A percentile compares a stretch with the other conserved stretches of the same genome.
phyloP scores from a whole-genome alignment of 306 rosid species.

The Trifolium dubium region DNA sequence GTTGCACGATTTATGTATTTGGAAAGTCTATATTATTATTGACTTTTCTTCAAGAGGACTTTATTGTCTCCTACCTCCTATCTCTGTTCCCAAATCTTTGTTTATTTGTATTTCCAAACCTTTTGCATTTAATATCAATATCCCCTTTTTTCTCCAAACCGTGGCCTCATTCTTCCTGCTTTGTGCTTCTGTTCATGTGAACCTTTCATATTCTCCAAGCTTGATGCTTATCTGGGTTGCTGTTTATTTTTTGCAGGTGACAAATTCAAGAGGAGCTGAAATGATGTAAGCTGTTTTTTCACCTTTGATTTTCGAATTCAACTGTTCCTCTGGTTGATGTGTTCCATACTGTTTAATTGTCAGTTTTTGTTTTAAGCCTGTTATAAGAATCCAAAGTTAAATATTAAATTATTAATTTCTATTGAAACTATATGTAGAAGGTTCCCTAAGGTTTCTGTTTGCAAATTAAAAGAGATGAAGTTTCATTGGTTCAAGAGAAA shows the following conservation, averaged over 20 bases:
- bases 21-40: background rate
- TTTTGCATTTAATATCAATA: conserved; percentile 17
- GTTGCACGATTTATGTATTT: background rate
- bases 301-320: conserved; percentile 25
- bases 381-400: too few species aligned
- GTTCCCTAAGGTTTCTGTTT: too few species aligned
- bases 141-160: conserved; percentile 2
- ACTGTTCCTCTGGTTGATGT: conserved; percentile 23
- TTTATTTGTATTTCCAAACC: conserved; percentile 20
- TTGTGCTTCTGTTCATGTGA: conserved; percentile 18
- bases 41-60: background rate
- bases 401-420: too few species aligned
- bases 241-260: conserved; percentile 57
- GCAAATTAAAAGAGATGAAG: conserved; percentile 13
- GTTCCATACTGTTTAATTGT: conserved; percentile 5
- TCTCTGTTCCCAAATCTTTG: conserved; percentile 14
- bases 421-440: too few species aligned
- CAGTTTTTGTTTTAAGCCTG: conserved; percentile 20
- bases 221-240: conserved; percentile 41
- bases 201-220: conserved; percentile 21
- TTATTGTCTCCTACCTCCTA: background rate
- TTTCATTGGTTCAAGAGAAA: conserved; percentile 12
- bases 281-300: conserved; percentile 58
- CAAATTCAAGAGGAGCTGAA: conserved; percentile 57
- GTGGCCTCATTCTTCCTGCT: conserved; percentile 14